Conservation (phyloP, 768 basidiomycete species). For the Trametes cinnabarina region DNA sequence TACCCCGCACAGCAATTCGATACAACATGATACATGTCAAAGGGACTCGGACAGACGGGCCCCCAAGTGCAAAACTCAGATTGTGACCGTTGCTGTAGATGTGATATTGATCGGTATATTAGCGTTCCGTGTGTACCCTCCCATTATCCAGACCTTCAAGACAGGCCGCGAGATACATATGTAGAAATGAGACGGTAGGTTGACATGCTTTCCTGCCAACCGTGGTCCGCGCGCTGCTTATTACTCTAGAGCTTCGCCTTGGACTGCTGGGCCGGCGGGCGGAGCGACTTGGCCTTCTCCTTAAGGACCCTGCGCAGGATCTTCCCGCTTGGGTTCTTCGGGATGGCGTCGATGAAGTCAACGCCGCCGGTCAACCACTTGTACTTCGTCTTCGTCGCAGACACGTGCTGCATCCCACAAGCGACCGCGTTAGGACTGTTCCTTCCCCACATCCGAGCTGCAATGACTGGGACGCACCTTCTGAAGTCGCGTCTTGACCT, state of each 20-base stretch:
- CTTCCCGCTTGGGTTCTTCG: conserved; percentile 30
- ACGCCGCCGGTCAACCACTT: conserved; percentile 37
- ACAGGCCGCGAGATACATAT: too few species aligned
- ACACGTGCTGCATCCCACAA: conserved; percentile 21
- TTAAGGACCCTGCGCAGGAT: conserved; percentile 24
- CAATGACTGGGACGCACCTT: conserved; percentile 45
- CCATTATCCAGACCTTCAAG: too few species aligned
- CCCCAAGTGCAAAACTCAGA: too few species aligned
- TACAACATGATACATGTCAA: conserved; percentile 22
- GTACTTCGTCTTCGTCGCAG: conserved; percentile 28
- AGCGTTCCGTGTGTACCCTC: not conserved
- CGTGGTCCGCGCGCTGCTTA: too few species aligned
- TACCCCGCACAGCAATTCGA: conserved; percentile 19
- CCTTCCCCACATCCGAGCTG: not conserved
- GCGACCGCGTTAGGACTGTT: not conserved
- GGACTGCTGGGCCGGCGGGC: not conserved
- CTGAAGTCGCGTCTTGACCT: conserved; percentile 43
- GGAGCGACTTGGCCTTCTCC: conserved; percentile 10
- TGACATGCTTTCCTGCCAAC: too few species aligned
- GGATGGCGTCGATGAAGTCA: conserved; percentile 35
- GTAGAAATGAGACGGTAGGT: too few species aligned
- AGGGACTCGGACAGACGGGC: too few species aligned
- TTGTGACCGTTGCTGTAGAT: too few species aligned
- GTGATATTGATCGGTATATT: too few species aligned
- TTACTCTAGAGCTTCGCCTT: not conserved